These are phyloP conservation scores for Fusarium sororula DNA, from an alignment of 2,329 filamentous ascomycete species.

Conservation along the genomic window DNA sequence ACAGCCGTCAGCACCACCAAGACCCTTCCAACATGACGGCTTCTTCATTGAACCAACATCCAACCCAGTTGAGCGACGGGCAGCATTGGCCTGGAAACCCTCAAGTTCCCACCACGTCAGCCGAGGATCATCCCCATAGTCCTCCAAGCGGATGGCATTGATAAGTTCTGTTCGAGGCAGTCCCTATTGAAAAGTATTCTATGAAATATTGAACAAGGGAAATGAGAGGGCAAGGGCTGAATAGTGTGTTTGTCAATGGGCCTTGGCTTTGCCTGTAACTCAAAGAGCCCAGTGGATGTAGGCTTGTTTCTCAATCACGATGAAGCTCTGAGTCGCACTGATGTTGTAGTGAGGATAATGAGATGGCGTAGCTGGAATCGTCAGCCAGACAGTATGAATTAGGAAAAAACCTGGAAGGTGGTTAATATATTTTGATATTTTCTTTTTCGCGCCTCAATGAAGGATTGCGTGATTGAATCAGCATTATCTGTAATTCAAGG, in stretches of 20 bases:
- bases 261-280: neutral
- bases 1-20: constrained; percentile 3
- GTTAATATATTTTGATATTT: neutral
- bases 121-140: constrained; percentile 17
- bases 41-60: neutral
- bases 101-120: constrained; percentile 13
- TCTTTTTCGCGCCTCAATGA: neutral
- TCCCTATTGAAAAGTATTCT: neutral
- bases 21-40: neutral
- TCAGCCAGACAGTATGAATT: neutral
- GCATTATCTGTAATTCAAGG: neutral
- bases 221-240: neutral
- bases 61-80: neutral
- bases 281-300: neutral
- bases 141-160: constrained; percentile 9
- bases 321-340: neutral
- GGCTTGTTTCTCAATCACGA: neutral
- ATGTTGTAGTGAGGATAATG: neutral
- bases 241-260: neutral
- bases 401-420: neutral
- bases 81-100: constrained; percentile 3
- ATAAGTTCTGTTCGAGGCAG: constrained; percentile 1
- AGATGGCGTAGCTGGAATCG: neutral
- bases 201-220: neutral
- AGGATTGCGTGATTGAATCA: neutral